These are phyloP conservation scores for Sungouiozyma intestinalis DNA, from an alignment of 805 yeast genomes.

Conservation along the genomic window DNA sequence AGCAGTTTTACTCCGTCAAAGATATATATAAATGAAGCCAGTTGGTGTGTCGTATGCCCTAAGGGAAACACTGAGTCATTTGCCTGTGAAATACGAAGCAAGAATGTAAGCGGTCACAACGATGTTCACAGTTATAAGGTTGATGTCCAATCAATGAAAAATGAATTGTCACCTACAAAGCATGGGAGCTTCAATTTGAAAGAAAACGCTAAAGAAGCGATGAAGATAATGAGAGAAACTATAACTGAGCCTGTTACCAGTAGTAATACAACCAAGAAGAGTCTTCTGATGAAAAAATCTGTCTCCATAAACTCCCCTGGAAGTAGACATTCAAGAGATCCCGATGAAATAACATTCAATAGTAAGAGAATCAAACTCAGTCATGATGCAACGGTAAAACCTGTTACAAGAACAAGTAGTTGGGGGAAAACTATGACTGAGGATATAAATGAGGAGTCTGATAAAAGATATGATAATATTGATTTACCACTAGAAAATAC, in stretches of 20 bases:
- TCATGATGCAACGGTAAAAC: conserved; percentile 1
- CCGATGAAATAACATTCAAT: not conserved
- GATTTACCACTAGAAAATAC: not conserved
- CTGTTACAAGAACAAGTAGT: conserved; percentile 15
- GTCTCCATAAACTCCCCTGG: not conserved
- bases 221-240: not conserved
- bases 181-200: not conserved
- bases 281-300: not conserved
- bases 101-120: not conserved
- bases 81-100: conserved; percentile 10
- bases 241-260: not conserved
- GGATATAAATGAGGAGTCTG: not conserved
- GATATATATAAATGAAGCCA: conserved; percentile 18
- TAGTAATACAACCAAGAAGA: not conserved
- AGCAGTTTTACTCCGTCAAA: conserved; percentile 1
- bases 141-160: not conserved
- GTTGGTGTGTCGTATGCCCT: conserved; percentile 29
- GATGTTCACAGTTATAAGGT: not conserved
- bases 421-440: conserved; percentile 22
- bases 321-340: not conserved
- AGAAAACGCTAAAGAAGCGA: conserved; percentile 1
- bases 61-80: conserved; percentile 18
- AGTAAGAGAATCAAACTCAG: conserved; percentile 4
- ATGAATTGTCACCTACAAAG: not conserved
- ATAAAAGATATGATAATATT: not conserved